Evolutionary conservation across 257 asterid genomes (phyloP).

Genomic region (Ballota nigra): DNA sequence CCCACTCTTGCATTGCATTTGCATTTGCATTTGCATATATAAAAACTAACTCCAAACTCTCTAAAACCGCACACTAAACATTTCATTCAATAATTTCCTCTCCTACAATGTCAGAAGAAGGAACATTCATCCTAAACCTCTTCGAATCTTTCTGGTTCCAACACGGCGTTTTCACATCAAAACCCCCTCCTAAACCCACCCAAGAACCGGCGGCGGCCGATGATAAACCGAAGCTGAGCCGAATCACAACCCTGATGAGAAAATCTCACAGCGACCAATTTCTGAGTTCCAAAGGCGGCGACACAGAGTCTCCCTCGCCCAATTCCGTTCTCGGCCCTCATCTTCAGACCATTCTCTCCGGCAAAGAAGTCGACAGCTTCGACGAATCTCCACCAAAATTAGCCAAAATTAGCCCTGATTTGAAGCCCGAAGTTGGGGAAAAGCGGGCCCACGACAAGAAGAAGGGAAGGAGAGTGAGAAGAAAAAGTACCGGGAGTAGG

Average conservation of each 20-base stretch:
- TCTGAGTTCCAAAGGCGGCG: conserved; percentile 31
- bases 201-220: neutral
- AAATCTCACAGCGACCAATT: conserved; percentile 54
- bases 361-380: conserved; percentile 38
- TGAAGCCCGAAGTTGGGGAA: neutral
- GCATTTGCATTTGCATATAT: too few species aligned
- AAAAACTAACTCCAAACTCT: neutral
- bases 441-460: too few species aligned
- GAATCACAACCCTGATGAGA: conserved; percentile 33
- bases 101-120: conserved; percentile 34
- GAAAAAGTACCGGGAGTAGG: conserved; percentile 23
- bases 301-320: conserved; percentile 34
- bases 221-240: conserved; percentile 29
- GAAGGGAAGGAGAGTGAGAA: conserved; percentile 5
- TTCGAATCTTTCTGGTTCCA: conserved; percentile 46
- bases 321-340: conserved; percentile 52
- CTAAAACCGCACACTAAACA: neutral
- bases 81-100: neutral
- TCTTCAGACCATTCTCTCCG: conserved; percentile 66
- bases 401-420: neutral
- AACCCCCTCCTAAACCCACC: neutral
- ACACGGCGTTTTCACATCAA: conserved; percentile 26
- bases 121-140: conserved; percentile 28
- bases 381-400: neutral
- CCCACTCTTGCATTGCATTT: neutral